Evolutionary conservation across 805 yeast genomes (phyloP).

Genomic region (Lipomyces sp.): DNA sequence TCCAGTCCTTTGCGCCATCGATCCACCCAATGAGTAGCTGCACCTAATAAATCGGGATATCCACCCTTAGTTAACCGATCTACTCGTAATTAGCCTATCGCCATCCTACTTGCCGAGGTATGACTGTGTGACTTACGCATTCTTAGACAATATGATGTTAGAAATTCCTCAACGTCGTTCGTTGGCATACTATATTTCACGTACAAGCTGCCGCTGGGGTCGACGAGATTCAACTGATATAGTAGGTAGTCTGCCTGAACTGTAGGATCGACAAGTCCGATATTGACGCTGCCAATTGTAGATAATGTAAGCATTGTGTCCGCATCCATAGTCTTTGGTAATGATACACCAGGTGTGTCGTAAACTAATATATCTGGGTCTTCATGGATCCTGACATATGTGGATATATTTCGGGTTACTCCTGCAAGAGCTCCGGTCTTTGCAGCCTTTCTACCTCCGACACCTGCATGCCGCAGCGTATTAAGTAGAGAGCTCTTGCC

Average conservation of each 20-base stretch:
- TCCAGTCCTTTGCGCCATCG: constrained; percentile 63
- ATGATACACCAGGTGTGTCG: constrained; percentile 92
- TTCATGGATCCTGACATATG: constrained; percentile 64
- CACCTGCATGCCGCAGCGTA: constrained; percentile 59
- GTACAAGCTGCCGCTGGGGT: constrained; percentile 48
- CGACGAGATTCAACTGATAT: constrained; percentile 61
- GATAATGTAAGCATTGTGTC: constrained; percentile 77
- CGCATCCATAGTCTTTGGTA: constrained; percentile 69
- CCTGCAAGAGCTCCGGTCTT: constrained; percentile 88
- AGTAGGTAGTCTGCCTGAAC: constrained; percentile 85
- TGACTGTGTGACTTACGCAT: constrained; percentile 14
- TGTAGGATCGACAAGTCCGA: constrained; percentile 75
- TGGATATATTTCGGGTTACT: constrained; percentile 79
- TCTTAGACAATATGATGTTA: constrained; percentile 46
- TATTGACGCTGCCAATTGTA: constrained; percentile 74
- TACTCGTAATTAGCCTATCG: constrained; percentile 32
- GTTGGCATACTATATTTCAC: constrained; percentile 66
- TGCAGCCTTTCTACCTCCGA: constrained; percentile 65
- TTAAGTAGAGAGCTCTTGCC: constrained; percentile 92
- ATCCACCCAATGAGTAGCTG: constrained; percentile 67
- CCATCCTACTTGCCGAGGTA: neutral
- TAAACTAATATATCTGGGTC: constrained; percentile 70
- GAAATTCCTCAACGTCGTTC: constrained; percentile 65
- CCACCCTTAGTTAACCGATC: constrained; percentile 37
- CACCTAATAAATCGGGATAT: constrained; percentile 58